phyloP scores from a whole-genome alignment of 257 asterid genomes.

The Hygrophila difformis region DNA sequence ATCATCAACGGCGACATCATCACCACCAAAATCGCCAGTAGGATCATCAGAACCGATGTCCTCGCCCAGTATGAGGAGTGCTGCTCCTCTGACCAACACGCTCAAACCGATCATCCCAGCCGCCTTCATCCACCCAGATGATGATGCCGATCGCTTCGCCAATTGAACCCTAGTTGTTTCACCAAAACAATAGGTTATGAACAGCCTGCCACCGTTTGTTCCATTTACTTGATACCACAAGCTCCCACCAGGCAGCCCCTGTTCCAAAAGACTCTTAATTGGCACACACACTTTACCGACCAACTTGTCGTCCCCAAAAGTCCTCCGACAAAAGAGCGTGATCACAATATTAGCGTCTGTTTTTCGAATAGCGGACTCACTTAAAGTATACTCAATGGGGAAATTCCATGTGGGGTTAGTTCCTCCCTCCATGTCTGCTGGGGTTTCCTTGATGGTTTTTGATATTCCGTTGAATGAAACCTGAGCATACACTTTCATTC shows the following conservation, averaged over 20 bases:
- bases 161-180: background rate
- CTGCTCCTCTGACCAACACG: constrained; percentile 7
- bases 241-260: constrained; percentile 8
- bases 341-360: constrained; percentile 1
- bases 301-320: constrained; percentile 2
- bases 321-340: constrained; percentile 14
- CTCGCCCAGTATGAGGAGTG: no score
- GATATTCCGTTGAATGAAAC: constrained; percentile 16
- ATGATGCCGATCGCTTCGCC: constrained; percentile 4
- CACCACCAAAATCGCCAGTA: no score
- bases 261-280: constrained; percentile 19
- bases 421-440: constrained; percentile 3
- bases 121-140: constrained; percentile 14
- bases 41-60: no score
- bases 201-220: constrained; percentile 8
- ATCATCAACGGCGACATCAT: no score
- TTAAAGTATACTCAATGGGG: constrained; percentile 6
- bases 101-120: background rate
- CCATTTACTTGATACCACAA: constrained; percentile 14
- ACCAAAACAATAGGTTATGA: constrained; percentile 17
- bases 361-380: background rate
- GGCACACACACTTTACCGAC: constrained; percentile 22
- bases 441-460: constrained; percentile 9
- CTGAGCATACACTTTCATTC: constrained; percentile 18
- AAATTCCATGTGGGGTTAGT: constrained; percentile 23